A percentile compares a stretch with the other conserved stretches of the same genome.
These are phyloP conservation scores for Aspergillus avenaceus DNA, from an alignment of 495 filamentous ascomycete genomes.

Conservation along the genomic window DNA sequence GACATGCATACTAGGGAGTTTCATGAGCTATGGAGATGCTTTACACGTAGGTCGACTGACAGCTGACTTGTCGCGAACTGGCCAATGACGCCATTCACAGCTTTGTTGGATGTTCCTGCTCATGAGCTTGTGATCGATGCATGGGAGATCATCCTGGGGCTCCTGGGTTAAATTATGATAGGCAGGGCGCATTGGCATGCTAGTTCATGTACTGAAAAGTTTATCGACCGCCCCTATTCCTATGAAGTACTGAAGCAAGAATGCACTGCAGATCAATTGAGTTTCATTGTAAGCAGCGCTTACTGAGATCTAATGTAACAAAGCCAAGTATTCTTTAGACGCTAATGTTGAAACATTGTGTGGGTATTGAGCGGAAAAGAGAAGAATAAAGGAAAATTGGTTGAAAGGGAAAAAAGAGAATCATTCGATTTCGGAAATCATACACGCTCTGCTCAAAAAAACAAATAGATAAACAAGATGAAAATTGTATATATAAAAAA, in stretches of 20 bases:
- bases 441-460: not conserved
- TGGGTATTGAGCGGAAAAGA: not conserved
- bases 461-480: too few species aligned
- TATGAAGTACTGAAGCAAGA: not conserved
- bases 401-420: not conserved
- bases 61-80: too few species aligned
- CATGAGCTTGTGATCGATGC: not conserved
- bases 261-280: not conserved
- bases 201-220: not conserved
- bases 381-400: not conserved
- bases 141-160: conserved; percentile 1
- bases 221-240: not conserved
- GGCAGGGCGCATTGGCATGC: not conserved
- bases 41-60: too few species aligned
- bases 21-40: not conserved
- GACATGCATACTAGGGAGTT: not conserved
- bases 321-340: not conserved
- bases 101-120: not conserved
- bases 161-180: not conserved
- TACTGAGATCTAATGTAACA: not conserved
- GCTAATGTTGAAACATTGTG: not conserved
- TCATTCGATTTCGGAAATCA: not conserved
- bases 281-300: not conserved
- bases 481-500: too few species aligned
- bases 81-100: not conserved